Evolutionary conservation across 495 filamentous ascomycete genomes (phyloP), one percentile per base, ranked within the genome.

Genomic region (Amphirosellinia nigrospora): DNA sequence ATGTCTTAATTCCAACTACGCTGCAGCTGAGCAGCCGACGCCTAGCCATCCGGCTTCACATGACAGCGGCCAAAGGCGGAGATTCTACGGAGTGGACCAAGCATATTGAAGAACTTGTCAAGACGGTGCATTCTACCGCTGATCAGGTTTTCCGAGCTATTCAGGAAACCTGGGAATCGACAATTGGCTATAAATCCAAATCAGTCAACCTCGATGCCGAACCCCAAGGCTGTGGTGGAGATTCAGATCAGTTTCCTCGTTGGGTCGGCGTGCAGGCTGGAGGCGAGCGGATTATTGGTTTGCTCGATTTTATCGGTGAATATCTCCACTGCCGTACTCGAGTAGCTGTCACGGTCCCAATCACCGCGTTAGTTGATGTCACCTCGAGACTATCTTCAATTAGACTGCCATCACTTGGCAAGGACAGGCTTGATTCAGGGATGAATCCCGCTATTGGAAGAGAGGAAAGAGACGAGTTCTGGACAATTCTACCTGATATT

Each of bases 211-310:
- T 80, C 15, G 80, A 85, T 26, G 48, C 66, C 7, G 81, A 81
- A 21, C 83, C 84, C 2, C 74, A 75, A 9, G 85, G 84, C 15
- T 83, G 84, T 6, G 74, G 79, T n/a, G 74, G 72, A 11, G 64
- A 75, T 7, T 62, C 62, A 23, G 83, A 84, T 46, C 88, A 88
- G 38, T 81, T 95, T 58, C 85, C 88, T 7, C 68, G 77, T 0
- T 97, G 94, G 94, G 82, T 76, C 32, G 93, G 94, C 23, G 79
- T 97, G 4, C 80, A 87, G 75, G 85, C 89, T 36, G 94, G 94
- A 46, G 80, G 88, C 45, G 87, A 93, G 72, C 85, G 93, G 69
- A 74, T 96, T 0, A 74, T 88, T 26, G 86, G 87, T 28, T 81
- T 94, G 16, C 71, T 97, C 15, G 81, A 85, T 19, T 89, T 89